phyloP scores from a whole-genome alignment of 1,284 basidiomycete genomes.

The Pholiota adiposa region DNA sequence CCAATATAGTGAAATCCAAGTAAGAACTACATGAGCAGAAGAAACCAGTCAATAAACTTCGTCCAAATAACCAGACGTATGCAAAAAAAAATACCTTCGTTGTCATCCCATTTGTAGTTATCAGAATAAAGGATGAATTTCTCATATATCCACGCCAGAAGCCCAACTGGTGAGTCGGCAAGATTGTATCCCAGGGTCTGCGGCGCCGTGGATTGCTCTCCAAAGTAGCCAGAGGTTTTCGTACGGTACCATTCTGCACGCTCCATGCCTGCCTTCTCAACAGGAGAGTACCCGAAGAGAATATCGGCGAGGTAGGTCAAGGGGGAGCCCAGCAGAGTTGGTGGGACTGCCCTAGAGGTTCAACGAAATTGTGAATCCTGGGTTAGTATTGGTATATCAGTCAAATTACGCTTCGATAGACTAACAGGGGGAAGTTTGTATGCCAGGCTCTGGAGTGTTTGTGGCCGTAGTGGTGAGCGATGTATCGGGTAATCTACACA shows the following conservation, averaged over 20 bases:
- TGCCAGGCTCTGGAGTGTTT: slow-evolving; percentile 38
- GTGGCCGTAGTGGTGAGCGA: slow-evolving; percentile 44
- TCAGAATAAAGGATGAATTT: slow-evolving; percentile 59
- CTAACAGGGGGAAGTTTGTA: slow-evolving; percentile 34
- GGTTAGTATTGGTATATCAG: not conserved
- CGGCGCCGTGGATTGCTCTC: slow-evolving; percentile 48
- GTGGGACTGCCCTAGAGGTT: slow-evolving; percentile 14
- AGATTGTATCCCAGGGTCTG: slow-evolving; percentile 63
- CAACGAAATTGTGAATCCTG: too few relatives aligned
- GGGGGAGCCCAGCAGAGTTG: slow-evolving; percentile 20
- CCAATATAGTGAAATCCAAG: slow-evolving; percentile 65
- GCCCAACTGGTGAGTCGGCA: slow-evolving; percentile 57
- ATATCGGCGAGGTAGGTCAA: slow-evolving; percentile 35
- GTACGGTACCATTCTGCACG: slow-evolving; percentile 34
- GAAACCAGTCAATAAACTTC: too few relatives aligned
- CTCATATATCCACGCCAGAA: slow-evolving; percentile 67
- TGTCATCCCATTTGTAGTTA: slow-evolving; percentile 52
- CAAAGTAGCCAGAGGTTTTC: slow-evolving; percentile 44
- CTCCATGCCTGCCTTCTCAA: slow-evolving; percentile 42
- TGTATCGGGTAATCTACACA: slow-evolving; percentile 41
- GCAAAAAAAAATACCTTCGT: slow-evolving; percentile 34
- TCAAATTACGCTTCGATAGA: not conserved
- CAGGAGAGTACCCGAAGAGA: slow-evolving; percentile 28
- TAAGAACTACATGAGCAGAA: slow-evolving; percentile 44
- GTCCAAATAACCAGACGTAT: too few relatives aligned